Evolutionary conservation across 352 stramenopile genomes (phyloP).

Genomic region (Globisporangium perplexum): DNA sequence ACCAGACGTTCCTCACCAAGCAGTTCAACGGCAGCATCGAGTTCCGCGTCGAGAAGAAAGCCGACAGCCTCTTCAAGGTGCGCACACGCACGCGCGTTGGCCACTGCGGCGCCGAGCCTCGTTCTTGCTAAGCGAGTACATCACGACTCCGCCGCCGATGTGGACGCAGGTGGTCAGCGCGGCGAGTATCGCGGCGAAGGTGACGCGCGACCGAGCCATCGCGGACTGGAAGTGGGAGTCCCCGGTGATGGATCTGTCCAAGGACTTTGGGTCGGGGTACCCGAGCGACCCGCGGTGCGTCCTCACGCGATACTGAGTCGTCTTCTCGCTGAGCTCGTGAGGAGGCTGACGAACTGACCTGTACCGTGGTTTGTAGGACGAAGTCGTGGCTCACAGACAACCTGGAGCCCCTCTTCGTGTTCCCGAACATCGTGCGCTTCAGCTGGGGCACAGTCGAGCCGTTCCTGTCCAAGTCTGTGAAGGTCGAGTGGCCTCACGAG

Average conservation of each 20-base stretch:
- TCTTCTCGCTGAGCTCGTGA: not conserved
- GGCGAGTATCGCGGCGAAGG: constrained; percentile 92
- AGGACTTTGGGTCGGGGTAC: constrained; percentile 88
- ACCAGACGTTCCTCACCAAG: constrained; percentile 90
- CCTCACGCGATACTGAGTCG: constrained; percentile 6
- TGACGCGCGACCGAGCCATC: constrained; percentile 88
- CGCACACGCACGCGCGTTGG: too few species aligned
- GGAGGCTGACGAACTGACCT: not conserved
- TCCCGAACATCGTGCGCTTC: constrained; percentile 91
- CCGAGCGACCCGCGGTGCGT: constrained; percentile 89
- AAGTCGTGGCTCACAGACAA: constrained; percentile 85
- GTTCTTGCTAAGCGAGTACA: too few species aligned
- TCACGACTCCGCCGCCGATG: not conserved
- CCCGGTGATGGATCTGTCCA: constrained; percentile 44
- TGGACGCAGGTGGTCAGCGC: constrained; percentile 78
- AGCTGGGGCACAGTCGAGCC: constrained; percentile 86
- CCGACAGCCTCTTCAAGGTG: constrained; percentile 94
- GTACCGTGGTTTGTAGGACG: constrained; percentile 26
- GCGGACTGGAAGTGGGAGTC: constrained; percentile 89
- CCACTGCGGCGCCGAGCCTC: not conserved
- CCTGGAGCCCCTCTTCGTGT: constrained; percentile 88
- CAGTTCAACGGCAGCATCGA: constrained; percentile 85
- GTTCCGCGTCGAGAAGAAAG: constrained; percentile 96
- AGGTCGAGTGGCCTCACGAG: constrained; percentile 65
- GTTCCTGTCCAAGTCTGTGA: constrained; percentile 41